phyloP scores from a whole-genome alignment of 345 rosid genomes.

The Eucalyptus paniculata region DNA sequence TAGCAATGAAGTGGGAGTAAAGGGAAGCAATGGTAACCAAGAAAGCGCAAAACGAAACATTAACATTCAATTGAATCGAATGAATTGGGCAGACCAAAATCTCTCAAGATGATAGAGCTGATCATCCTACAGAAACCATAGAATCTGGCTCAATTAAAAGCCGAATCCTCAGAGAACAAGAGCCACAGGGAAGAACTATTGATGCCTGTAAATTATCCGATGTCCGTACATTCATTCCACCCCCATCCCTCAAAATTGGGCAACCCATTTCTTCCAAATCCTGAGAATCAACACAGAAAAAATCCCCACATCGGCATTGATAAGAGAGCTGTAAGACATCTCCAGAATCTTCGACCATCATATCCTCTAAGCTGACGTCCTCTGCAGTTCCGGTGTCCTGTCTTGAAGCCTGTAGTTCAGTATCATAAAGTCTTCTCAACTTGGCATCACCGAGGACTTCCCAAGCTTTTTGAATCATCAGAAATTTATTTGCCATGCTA shows the following conservation, averaged over 20 bases:
- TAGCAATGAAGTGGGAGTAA: neutral
- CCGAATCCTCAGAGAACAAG: slow-evolving; percentile 65
- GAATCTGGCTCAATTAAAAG: slow-evolving; percentile 29
- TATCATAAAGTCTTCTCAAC: slow-evolving; percentile 44
- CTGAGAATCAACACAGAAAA: slow-evolving; percentile 50
- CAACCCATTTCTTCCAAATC: slow-evolving; percentile 71
- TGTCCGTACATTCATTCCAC: slow-evolving; percentile 10
- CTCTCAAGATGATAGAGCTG: neutral
- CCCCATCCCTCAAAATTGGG: slow-evolving; percentile 29
- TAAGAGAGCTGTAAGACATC: slow-evolving; percentile 33
- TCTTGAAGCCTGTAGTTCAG: slow-evolving; percentile 38
- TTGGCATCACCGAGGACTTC: slow-evolving; percentile 46
- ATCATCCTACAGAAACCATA: slow-evolving; percentile 6
- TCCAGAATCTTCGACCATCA: slow-evolving; percentile 41
- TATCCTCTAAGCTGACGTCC: slow-evolving; percentile 55
- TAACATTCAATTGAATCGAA: neutral
- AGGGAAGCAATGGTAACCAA: neutral
- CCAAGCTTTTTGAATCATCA: slow-evolving; percentile 75
- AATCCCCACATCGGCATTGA: slow-evolving; percentile 79
- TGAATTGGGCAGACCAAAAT: neutral
- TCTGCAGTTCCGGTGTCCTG: slow-evolving; percentile 35
- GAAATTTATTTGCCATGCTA: slow-evolving; percentile 23
- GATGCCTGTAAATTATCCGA: slow-evolving; percentile 41
- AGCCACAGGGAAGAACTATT: slow-evolving; percentile 74
- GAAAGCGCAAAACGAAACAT: neutral